Conservation (phyloP, 2,329 filamentous ascomycete genomes). For the Huntiella moniliformis region DNA sequence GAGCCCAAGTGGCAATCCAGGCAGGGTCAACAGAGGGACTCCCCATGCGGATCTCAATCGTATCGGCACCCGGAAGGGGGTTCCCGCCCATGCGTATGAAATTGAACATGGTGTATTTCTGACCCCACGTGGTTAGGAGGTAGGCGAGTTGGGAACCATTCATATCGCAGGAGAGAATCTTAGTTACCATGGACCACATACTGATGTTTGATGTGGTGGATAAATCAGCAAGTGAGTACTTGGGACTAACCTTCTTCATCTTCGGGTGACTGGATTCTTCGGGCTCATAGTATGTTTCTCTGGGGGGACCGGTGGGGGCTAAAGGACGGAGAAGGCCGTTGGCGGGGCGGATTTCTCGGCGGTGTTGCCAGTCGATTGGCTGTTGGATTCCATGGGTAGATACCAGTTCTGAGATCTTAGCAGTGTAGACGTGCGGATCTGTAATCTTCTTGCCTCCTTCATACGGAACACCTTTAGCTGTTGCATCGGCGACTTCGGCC, state of each 20-base stretch:
- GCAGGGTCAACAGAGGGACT: conserved; percentile 18
- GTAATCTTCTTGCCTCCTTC: no score
- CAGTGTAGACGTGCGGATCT: not conserved
- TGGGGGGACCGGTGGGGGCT: not conserved
- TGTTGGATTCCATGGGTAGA: not conserved
- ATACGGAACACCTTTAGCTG: no score
- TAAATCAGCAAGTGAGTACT: not conserved
- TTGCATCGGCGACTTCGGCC: not conserved
- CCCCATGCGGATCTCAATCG: conserved; percentile 23
- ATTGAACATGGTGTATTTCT: conserved; percentile 10
- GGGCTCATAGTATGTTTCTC: conserved; percentile 3
- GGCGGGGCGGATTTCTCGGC: not conserved
- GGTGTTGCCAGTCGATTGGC: conserved; percentile 1
- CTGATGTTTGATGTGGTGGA: not conserved
- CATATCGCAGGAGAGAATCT: conserved; percentile 15
- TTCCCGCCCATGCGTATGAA: not conserved
- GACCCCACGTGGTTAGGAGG: conserved; percentile 15
- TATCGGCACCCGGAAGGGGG: conserved; percentile 6
- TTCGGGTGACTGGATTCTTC: not conserved
- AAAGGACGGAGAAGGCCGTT: conserved; percentile 3
- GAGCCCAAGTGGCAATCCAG: conserved; percentile 20
- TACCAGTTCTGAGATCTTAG: not conserved
- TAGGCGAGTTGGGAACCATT: conserved; percentile 14
- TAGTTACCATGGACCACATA: conserved; percentile 14
- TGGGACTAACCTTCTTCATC: not conserved